Evolutionary conservation across 1,284 basidiomycete species (phyloP), one percentile per base, ranked within the genome.

Genomic region (Chalciporus sp.): DNA sequence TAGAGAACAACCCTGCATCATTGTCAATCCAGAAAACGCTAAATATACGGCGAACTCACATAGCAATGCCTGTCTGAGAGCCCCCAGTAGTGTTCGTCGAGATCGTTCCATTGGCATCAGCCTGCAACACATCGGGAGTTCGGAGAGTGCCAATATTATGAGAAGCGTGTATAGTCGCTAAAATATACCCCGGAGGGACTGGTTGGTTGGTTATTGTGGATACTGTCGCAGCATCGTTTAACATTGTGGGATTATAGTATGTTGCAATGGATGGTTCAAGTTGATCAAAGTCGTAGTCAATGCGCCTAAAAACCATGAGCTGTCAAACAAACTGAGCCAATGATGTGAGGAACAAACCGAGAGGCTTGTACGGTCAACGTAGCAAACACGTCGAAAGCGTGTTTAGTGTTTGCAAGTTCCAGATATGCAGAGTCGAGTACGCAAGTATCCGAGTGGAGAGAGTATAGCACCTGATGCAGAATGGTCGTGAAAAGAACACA

Each of bases 371-470:
- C 68, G 20, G 78, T 77, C 56, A 83, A 81, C 0, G 86, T 86
- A 2, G 86, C 79, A 66, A 90, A 94, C 33, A 95, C 85, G 64
- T 94, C 90, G 68, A 95, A 82, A 27, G 87, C 82, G 63, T 88
- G 84, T 59, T 86, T 84, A 60, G 86, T 91, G 42, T 79, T 78
- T 8, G 72, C 70, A 10, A 89, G 83, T 65, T 85, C 75, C 10
- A 78, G 79, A 66, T 92, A 94, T 56, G 83, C 83, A 1, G 79
- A 65, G 65, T 91, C 91, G 66, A 94, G 84, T 29, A 85, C 72
- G 63, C 93, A 95, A 1, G 87, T 83, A 52, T 82, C 69, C 2
- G 88, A 88, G 57, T 79, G 80, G 29, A 80, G 71, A 4, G 90
- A 90, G 66, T 92, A 94, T n/a, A 94, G 73, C 14, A 94, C 74